Evolutionary conservation across 345 rosid species (phyloP).

Genomic region (Bruguiera gymnorhiza): DNA sequence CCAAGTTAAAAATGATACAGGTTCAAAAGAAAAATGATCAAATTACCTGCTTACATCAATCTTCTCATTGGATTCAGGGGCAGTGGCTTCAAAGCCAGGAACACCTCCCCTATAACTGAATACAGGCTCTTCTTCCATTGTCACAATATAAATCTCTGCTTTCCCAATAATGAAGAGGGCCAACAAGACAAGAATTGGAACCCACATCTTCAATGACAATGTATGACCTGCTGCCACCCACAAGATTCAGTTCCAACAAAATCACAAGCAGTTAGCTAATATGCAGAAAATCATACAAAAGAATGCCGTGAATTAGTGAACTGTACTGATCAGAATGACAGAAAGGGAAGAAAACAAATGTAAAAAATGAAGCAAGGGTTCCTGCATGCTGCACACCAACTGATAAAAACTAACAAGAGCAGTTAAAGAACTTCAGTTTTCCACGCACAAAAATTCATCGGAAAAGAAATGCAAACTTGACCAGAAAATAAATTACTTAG

Average conservation of each 20-base stretch:
- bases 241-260: conserved; percentile 40
- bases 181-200: conserved; percentile 28
- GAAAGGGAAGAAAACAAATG: too few relatives aligned
- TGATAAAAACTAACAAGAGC: too few relatives aligned
- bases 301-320: not conserved
- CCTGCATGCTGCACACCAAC: too few relatives aligned
- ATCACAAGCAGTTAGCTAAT: not conserved
- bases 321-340: not conserved
- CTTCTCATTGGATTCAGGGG: conserved; percentile 80
- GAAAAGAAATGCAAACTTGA: too few relatives aligned
- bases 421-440: too few relatives aligned
- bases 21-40: not conserved
- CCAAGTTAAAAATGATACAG: too few relatives aligned
- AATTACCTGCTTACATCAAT: conserved; percentile 72
- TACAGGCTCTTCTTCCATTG: conserved; percentile 87
- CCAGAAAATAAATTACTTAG: too few relatives aligned
- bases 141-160: conserved; percentile 80
- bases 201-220: conserved; percentile 26
- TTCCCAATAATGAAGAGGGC: conserved; percentile 36
- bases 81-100: conserved; percentile 88
- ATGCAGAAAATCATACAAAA: not conserved
- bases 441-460: too few relatives aligned
- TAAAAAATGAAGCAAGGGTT: too few relatives aligned
- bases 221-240: conserved; percentile 21
- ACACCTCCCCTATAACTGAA: conserved; percentile 81